phyloP scores from a whole-genome alignment of 768 basidiomycete genomes.

The Termitomyces sp. region DNA sequence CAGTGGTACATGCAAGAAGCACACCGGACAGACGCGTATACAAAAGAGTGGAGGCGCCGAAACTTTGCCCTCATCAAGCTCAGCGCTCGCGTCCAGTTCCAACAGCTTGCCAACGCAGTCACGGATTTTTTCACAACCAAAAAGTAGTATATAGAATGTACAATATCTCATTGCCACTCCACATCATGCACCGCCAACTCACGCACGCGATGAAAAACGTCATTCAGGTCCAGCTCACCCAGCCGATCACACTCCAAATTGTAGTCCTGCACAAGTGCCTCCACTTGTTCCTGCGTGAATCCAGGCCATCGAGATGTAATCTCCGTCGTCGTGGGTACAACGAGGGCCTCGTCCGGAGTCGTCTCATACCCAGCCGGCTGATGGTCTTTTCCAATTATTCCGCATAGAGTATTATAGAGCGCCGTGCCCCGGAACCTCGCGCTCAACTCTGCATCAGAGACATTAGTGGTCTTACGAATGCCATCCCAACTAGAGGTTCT shows the following conservation, averaged over 20 bases:
- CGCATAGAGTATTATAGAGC: slow-evolving; percentile 59
- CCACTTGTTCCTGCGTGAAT: slow-evolving; percentile 59
- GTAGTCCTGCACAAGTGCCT: slow-evolving; percentile 55
- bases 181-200: slow-evolving; percentile 55
- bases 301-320: slow-evolving; percentile 72
- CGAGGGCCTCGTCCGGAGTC: slow-evolving; percentile 51
- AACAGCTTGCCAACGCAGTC: slow-evolving; percentile 32
- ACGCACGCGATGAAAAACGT: slow-evolving; percentile 55
- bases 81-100: slow-evolving; percentile 50
- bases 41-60: slow-evolving; percentile 58
- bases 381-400: slow-evolving; percentile 35
- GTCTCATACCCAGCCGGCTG: slow-evolving; percentile 45
- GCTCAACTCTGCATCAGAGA: slow-evolving; percentile 74
- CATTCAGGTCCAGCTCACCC: slow-evolving; percentile 51
- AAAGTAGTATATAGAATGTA: slow-evolving; percentile 2
- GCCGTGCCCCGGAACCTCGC: slow-evolving; percentile 70
- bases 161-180: slow-evolving; percentile 22
- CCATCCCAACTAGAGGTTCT: slow-evolving; percentile 57
- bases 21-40: slow-evolving; percentile 51
- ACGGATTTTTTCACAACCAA: slow-evolving; percentile 17
- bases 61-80: slow-evolving; percentile 53
- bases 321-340: slow-evolving; percentile 52
- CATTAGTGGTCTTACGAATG: slow-evolving; percentile 66
- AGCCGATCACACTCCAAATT: slow-evolving; percentile 54
- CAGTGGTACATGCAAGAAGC: slow-evolving; percentile 73